Conservation (phyloP, 2,329 filamentous ascomycete genomes). For the Colletotrichum sp. region DNA sequence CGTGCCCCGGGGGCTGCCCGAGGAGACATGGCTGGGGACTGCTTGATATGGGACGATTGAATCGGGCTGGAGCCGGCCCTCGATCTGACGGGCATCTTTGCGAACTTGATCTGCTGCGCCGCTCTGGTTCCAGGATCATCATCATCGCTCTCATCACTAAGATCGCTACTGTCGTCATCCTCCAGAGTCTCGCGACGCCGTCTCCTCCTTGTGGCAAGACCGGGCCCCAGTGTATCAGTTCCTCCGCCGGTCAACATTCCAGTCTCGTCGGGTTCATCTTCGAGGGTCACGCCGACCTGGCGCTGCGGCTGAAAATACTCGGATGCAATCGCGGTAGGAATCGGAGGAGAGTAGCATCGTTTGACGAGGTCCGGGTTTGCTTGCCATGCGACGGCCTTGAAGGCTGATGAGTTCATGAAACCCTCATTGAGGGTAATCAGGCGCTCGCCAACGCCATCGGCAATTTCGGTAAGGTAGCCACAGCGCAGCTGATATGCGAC, state of each 20-base stretch:
- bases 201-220: constrained; percentile 69
- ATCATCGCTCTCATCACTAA: constrained; percentile 84
- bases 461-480: constrained; percentile 79
- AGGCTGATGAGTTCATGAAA: constrained; percentile 79
- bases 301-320: constrained; percentile 82
- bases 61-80: constrained; percentile 89
- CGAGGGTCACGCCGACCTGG: constrained; percentile 65
- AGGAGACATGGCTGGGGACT: constrained; percentile 54
- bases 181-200: constrained; percentile 75
- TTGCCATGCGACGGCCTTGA: constrained; percentile 83
- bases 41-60: constrained; percentile 66
- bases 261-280: constrained; percentile 74
- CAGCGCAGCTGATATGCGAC: constrained; percentile 83
- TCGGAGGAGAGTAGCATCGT: constrained; percentile 84
- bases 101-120: constrained; percentile 91
- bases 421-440: constrained; percentile 81
- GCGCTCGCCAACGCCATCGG: constrained; percentile 84
- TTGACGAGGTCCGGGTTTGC: constrained; percentile 77
- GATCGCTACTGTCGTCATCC: constrained; percentile 84
- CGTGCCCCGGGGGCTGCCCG: constrained; percentile 50
- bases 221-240: constrained; percentile 71
- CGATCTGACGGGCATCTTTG: constrained; percentile 89
- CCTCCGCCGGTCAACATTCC: constrained; percentile 73
- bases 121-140: constrained; percentile 70
- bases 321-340: constrained; percentile 79